Evolutionary conservation across 352 stramenopile species (phyloP).

Genomic region (Phytophthora ohioensis): DNA sequence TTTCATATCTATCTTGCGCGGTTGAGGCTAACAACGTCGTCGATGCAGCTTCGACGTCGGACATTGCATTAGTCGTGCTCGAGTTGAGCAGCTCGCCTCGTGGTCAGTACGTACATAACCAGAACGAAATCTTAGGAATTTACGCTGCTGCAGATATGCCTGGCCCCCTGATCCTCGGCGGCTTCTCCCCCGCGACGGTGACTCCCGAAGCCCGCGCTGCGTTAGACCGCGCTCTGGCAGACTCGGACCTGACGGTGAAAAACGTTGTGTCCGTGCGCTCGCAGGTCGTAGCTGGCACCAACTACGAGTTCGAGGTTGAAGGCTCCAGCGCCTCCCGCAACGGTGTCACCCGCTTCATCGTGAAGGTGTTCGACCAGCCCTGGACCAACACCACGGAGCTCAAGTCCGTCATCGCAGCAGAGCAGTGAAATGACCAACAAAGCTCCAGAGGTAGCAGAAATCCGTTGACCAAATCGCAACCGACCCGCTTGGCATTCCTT

Average conservation of each 20-base stretch:
- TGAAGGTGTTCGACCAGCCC: constrained; percentile 42
- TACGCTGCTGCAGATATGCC: constrained; percentile 22
- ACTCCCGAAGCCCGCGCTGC: constrained; percentile 34
- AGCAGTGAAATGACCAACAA: constrained; percentile 12
- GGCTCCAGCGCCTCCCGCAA: constrained; percentile 37
- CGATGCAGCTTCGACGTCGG: not conserved
- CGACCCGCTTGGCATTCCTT: constrained; percentile 14
- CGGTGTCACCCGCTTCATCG: constrained; percentile 31
- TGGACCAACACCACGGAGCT: constrained; percentile 46
- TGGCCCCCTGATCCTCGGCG: constrained; percentile 31
- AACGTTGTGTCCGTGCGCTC: constrained; percentile 39
- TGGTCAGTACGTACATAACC: constrained; percentile 11
- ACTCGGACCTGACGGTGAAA: constrained; percentile 33
- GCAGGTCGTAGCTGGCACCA: constrained; percentile 52
- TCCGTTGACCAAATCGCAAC: constrained; percentile 29
- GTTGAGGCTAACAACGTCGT: constrained; percentile 6
- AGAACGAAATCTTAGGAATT: constrained; percentile 4
- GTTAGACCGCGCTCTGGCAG: constrained; percentile 33
- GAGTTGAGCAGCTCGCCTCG: too few relatives aligned
- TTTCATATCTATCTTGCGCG: constrained; percentile 7
- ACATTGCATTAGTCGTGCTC: not conserved
- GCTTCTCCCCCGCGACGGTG: constrained; percentile 28
- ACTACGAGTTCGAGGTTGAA: constrained; percentile 53
- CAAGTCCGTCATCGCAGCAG: constrained; percentile 24
- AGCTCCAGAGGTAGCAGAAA: constrained; percentile 5